Percentiles rank a stretch among this genome's conserved stretches.
These are phyloP conservation scores for Lepidium aucheri DNA, from an alignment of 345 rosid genomes.

Conservation along the genomic window DNA sequence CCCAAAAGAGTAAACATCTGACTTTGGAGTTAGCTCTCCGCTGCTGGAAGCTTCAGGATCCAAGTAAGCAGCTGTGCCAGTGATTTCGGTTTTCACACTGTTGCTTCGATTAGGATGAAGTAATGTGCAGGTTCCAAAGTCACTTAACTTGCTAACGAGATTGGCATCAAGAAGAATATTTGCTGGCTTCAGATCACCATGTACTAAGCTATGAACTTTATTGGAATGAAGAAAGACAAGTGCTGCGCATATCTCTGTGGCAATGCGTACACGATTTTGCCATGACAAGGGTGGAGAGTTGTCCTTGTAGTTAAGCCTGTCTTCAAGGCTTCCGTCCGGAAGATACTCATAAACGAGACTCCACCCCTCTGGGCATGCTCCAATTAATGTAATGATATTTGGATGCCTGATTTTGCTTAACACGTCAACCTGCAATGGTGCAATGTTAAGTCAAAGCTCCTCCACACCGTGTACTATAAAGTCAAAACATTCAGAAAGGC, in stretches of 20 bases:
- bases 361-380: conserved; percentile 87
- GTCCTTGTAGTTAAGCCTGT: conserved; percentile 65
- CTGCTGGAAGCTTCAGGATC: conserved; percentile 70
- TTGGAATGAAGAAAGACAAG: conserved; percentile 83
- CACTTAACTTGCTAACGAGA: conserved; percentile 69
- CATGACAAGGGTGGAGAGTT: conserved; percentile 80
- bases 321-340: conserved; percentile 93
- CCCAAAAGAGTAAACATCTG: conserved; percentile 89
- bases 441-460: conserved; percentile 14
- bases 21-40: conserved; percentile 76
- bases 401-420: conserved; percentile 87
- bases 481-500: background rate
- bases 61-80: conserved; percentile 63
- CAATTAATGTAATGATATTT: conserved; percentile 72
- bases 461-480: background rate
- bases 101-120: conserved; percentile 27
- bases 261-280: conserved; percentile 79
- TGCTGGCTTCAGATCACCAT: conserved; percentile 84
- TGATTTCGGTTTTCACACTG: conserved; percentile 51
- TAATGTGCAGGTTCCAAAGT: conserved; percentile 72
- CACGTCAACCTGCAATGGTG: conserved; percentile 55
- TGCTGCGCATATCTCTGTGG: conserved; percentile 71
- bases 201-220: conserved; percentile 72
- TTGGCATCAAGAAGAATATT: conserved; percentile 78
- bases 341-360: conserved; percentile 76